Base-by-base conservation (phyloP, 495 filamentous ascomycete genomes). In the Penicillium ochrochloron region DNA sequence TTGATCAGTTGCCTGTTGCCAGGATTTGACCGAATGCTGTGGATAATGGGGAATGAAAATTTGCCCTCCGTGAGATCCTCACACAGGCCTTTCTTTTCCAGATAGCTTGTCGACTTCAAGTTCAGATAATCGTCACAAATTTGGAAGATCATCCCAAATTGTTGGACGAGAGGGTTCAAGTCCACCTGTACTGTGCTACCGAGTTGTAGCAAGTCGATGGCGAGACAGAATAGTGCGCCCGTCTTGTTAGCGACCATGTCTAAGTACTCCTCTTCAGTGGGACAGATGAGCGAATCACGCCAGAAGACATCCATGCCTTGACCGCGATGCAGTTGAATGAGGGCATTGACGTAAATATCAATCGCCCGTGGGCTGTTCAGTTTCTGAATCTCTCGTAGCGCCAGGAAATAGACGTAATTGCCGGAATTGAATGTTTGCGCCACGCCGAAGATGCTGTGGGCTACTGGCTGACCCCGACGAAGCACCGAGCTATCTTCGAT, bases 51-150 rank as follows among this genome's bases (percentile, higher is more conserved):
- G 71, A 94, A 95, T 39, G 86, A 90, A 79, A 96, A 96, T 82
- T 96, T 96, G 35, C 92, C 92, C 76, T 96, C 92, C 4, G 91
- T 94, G 57, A 96, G 73, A 75, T 96, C 92, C 79, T 96, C 92
- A 73, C 89, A 92, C 66, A 93, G 85, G 62, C 92, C 93, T 81
- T 96, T 96, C 65, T 91, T 92, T 54, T 85, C 76, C 41, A 88
- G 83, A 77, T 94, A 95, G 66, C 84, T 42, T 4, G 31, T 34
- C 8, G 35, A 27, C 27, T 51, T 29, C 14, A 57, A 35, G n/a
- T 57, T 63, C 50, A 21, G 15, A n/a, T 63, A 63, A 31, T 63
- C 53, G 46, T 63, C 61, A 1, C 61, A 44, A 27, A 63, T 63
- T 14, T 63, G 61, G 41, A 63, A 63, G 23, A 52, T 52, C 23